A percentile compares a stretch with the other conserved stretches of the same genome.
Conservation (phyloP, 2,329 filamentous ascomycete species). For the Microsporum canis region DNA sequence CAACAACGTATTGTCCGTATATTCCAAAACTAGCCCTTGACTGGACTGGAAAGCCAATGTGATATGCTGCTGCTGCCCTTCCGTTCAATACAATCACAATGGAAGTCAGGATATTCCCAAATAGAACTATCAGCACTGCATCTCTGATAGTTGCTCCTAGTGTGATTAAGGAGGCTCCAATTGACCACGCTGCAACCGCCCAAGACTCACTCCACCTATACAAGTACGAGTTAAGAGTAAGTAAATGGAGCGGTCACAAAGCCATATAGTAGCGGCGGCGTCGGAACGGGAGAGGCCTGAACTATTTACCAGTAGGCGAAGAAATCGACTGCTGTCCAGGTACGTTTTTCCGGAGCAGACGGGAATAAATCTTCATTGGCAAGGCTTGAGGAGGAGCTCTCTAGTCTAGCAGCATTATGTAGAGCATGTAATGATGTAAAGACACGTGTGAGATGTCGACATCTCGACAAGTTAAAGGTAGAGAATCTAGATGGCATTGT, state of each 20-base stretch:
- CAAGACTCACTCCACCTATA: slow-evolving; percentile 19
- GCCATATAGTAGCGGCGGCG: neutral
- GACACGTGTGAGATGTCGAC: slow-evolving; percentile 8
- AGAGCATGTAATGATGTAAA: slow-evolving; percentile 13
- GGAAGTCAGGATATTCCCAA: slow-evolving; percentile 17
- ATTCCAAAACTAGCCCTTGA: slow-evolving; percentile 15
- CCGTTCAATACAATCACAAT: slow-evolving; percentile 17
- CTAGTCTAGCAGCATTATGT: slow-evolving; percentile 12
- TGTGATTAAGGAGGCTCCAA: slow-evolving; percentile 17
- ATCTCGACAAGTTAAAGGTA: slow-evolving; percentile 6
- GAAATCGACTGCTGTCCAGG: slow-evolving; percentile 17
- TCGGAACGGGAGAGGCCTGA: neutral
- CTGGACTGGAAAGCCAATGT: slow-evolving; percentile 17
- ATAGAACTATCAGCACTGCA: slow-evolving; percentile 16
- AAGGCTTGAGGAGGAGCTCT: slow-evolving; percentile 16
- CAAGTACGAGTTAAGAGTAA: neutral
- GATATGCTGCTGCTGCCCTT: slow-evolving; percentile 14
- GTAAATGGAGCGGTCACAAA: neutral
- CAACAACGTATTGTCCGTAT: slow-evolving; percentile 16
- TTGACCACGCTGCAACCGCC: slow-evolving; percentile 17
- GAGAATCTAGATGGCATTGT: neutral
- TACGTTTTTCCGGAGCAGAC: slow-evolving; percentile 15
- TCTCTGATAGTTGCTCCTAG: slow-evolving; percentile 17
- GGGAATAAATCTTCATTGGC: slow-evolving; percentile 18
- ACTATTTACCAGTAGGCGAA: slow-evolving; percentile 17